Evolutionary conservation across 768 basidiomycete species (phyloP), one percentile per base, ranked within the genome.

Genomic region (Gyrodon lividus): DNA sequence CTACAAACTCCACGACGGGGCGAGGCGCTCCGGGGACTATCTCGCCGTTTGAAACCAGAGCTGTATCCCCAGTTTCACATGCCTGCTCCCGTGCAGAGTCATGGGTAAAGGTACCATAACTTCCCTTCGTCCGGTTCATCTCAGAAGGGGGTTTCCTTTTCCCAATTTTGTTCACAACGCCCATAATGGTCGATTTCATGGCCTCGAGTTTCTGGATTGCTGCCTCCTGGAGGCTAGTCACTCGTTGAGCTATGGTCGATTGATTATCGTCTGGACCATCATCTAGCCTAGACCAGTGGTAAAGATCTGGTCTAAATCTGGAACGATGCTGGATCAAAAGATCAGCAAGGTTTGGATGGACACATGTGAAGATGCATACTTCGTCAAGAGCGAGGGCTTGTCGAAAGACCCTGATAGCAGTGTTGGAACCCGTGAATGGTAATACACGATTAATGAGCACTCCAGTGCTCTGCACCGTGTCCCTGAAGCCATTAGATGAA

Each of bases 351-450:
- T 41, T 22, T 34, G 3, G 26, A 7, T 37, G 17, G 14, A 12
- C 23, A 52, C 35, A 16, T 34, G 43, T 37, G 28, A 46, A 38
- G 20, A 39, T 6, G 61, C 73, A 48, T 54, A 86, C 87, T 71
- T 91, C 89, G 54, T 92, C 88, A 34, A 92, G 78, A 10, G 89
- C 73, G 19, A 91, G 71, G 0, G 89, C 90, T 43, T 93, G 90
- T 14, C 90, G 75, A 66, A 92, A 90, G 4, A 76, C 78, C 70
- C 76, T 82, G 63, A 92, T 84, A 10, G 76, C 74, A 19, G 68
- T 72, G 60, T 89, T 87, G 16, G 77, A 74, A 40, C 74, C 73
- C 0, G 84, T 82, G 57, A 89, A 92, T 0, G 90, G 90, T 23
- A 92, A 70, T 1, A 72, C 77, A 8, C 78, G 74, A 3, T 76